Evolutionary conservation across 768 basidiomycete genomes (phyloP).

Genomic region (Podaxis pistillaris): DNA sequence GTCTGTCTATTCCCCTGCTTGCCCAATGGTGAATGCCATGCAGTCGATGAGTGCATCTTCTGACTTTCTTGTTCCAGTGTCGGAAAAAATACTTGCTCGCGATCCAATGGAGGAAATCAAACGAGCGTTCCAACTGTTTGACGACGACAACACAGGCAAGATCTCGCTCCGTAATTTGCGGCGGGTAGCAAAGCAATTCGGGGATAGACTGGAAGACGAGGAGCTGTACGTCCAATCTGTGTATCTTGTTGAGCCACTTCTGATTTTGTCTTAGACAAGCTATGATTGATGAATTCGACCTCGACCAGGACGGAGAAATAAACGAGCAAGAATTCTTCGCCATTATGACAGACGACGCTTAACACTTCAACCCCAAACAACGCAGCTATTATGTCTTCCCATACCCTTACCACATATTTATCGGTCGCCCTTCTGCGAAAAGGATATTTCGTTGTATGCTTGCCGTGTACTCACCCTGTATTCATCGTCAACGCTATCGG

Average conservation of each 20-base stretch:
- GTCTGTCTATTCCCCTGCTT: background rate
- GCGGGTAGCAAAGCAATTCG: constrained; percentile 95
- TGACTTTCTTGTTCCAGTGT: constrained; percentile 58
- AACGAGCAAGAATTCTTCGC: constrained; percentile 95
- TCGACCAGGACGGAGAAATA: constrained; percentile 98
- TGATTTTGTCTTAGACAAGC: constrained; percentile 70
- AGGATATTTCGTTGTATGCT: constrained; percentile 9
- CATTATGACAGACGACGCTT: constrained; percentile 94
- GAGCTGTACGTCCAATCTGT: constrained; percentile 71
- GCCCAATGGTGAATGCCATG: background rate
- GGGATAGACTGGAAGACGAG: constrained; percentile 92
- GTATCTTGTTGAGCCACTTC: background rate
- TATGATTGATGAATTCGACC: constrained; percentile 99
- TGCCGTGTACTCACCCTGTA: constrained; percentile 11
- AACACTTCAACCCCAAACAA: constrained; percentile 15
- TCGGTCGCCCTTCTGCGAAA: background rate
- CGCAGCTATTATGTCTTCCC: background rate
- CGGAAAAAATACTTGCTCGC: constrained; percentile 86
- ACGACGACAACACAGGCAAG: constrained; percentile 94
- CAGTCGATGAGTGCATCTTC: constrained; percentile 1
- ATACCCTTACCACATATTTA: background rate
- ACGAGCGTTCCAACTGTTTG: constrained; percentile 94
- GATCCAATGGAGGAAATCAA: constrained; percentile 97
- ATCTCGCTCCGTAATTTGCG: constrained; percentile 89
- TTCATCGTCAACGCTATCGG: constrained; percentile 8